These are phyloP conservation scores for Elongisporangium senticosum DNA, from an alignment of 352 stramenopile species.

Conservation along the genomic window DNA sequence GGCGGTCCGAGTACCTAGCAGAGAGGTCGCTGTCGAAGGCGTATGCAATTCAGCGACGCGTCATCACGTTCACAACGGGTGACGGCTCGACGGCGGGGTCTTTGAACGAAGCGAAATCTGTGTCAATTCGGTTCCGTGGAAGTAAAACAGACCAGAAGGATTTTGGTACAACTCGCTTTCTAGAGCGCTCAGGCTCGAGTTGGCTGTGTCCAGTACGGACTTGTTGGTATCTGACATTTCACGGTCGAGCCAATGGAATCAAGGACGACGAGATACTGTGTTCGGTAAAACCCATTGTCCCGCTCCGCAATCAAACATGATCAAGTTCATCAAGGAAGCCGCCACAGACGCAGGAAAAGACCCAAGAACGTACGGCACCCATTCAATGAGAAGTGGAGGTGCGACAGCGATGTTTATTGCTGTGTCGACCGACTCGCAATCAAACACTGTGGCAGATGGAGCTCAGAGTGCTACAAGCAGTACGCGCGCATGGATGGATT, in stretches of 20 bases:
- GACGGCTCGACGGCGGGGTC: not conserved
- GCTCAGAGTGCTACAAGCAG: too few relatives aligned
- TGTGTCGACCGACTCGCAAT: conserved; percentile 8
- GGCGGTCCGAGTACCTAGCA: conserved; percentile 7
- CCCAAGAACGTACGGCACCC: not conserved
- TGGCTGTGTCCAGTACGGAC: conserved; percentile 10
- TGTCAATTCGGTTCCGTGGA: conserved; percentile 3
- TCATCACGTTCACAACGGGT: not conserved
- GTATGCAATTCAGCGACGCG: conserved; percentile 1
- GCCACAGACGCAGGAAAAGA: conserved; percentile 1
- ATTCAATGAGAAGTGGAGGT: conserved; percentile 13
- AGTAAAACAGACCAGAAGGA: conserved; percentile 7
- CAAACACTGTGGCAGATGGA: conserved; percentile 10
- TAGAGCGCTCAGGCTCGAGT: conserved; percentile 1
- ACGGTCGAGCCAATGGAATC: not conserved
- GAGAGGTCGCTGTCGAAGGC: conserved; percentile 2
- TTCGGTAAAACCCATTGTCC: not conserved
- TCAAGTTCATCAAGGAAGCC: conserved; percentile 2
- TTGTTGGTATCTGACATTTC: conserved; percentile 1
- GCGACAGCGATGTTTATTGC: conserved; percentile 11
- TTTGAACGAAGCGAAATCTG: conserved; percentile 1
- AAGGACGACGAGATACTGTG: conserved; percentile 1
- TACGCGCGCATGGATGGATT: too few relatives aligned
- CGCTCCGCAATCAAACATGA: not conserved
- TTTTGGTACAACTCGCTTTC: not conserved